Percentiles rank a stretch among this genome's conserved stretches.
These are phyloP conservation scores for Carex cristatella DNA, from an alignment of 176 grass and related monocot genomes.

Conservation along the genomic window DNA sequence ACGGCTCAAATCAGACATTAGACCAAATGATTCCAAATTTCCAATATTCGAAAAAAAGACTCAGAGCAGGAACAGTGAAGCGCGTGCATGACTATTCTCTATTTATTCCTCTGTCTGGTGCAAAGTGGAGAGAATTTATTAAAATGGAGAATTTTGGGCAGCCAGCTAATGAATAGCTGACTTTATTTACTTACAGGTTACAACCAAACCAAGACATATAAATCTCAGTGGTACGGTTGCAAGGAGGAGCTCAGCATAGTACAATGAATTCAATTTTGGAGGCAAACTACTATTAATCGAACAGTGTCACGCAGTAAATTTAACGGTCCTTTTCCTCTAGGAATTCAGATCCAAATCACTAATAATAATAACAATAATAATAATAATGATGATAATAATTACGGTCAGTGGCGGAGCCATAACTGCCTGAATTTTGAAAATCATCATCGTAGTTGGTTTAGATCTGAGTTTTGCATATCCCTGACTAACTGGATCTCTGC, in stretches of 20 bases:
- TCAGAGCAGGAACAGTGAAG: neutral
- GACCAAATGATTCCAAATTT: neutral
- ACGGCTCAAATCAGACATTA: too few relatives aligned
- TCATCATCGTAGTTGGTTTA: too few relatives aligned
- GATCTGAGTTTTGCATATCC: too few relatives aligned
- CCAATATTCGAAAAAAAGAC: neutral
- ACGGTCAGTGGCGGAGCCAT: too few relatives aligned
- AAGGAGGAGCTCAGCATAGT: neutral
- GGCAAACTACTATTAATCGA: neutral
- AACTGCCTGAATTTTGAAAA: too few relatives aligned
- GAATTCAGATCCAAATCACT: too few relatives aligned
- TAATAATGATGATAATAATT: too few relatives aligned
- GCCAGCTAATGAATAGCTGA: conserved; percentile 4
- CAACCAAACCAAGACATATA: neutral
- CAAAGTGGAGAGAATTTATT: neutral
- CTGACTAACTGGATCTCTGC: too few relatives aligned
- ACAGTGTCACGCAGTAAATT: neutral
- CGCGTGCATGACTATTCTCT: neutral
- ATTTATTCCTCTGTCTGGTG: neutral
- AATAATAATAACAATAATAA: too few relatives aligned
- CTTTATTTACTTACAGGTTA: neutral
- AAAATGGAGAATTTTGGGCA: neutral
- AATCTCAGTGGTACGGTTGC: neutral
- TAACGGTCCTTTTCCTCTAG: neutral
- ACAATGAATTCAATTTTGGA: neutral